phyloP scores from a whole-genome alignment of 2,329 filamentous ascomycete species.

The Nannizziopsis arthrosporioides region DNA sequence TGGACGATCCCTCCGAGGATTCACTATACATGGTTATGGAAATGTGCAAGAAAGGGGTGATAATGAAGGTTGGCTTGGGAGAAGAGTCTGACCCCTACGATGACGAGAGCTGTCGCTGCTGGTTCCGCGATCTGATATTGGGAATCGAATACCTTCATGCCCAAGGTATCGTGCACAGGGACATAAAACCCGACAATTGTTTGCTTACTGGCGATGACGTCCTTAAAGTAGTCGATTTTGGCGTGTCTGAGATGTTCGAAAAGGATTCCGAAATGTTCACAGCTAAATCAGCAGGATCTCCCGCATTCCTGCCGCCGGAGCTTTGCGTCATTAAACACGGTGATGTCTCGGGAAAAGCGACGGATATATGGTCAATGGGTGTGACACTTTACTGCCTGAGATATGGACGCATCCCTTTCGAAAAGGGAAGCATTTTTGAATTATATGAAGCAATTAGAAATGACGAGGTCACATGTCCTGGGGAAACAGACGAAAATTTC shows the following conservation, averaged over 20 bases:
- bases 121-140: slow-evolving; percentile 89
- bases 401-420: slow-evolving; percentile 81
- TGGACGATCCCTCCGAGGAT: slow-evolving; percentile 91
- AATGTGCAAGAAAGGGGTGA: slow-evolving; percentile 95
- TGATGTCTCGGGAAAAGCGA: slow-evolving; percentile 75
- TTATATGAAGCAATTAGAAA: slow-evolving; percentile 79
- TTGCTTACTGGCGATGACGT: slow-evolving; percentile 80
- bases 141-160: slow-evolving; percentile 93
- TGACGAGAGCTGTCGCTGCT: slow-evolving; percentile 70
- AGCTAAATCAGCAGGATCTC: slow-evolving; percentile 84
- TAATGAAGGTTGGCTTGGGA: slow-evolving; percentile 90
- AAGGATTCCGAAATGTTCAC: slow-evolving; percentile 80
- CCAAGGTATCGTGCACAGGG: slow-evolving; percentile 87
- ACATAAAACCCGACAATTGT: slow-evolving; percentile 97
- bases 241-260: slow-evolving; percentile 98
- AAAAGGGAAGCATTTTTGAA: slow-evolving; percentile 64
- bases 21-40: slow-evolving; percentile 98
- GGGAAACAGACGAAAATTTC: slow-evolving; percentile 56
- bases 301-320: slow-evolving; percentile 88
- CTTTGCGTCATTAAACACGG: slow-evolving; percentile 78
- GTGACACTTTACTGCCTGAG: slow-evolving; percentile 85
- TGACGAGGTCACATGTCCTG: slow-evolving; percentile 52
- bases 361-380: slow-evolving; percentile 98
- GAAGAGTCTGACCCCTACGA: slow-evolving; percentile 71
- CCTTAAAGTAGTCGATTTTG: slow-evolving; percentile 96